A percentile compares a stretch with the other conserved stretches of the same genome.
Conservation (phyloP, 2,329 filamentous ascomycete genomes). For the Talaromyces sp. region DNA sequence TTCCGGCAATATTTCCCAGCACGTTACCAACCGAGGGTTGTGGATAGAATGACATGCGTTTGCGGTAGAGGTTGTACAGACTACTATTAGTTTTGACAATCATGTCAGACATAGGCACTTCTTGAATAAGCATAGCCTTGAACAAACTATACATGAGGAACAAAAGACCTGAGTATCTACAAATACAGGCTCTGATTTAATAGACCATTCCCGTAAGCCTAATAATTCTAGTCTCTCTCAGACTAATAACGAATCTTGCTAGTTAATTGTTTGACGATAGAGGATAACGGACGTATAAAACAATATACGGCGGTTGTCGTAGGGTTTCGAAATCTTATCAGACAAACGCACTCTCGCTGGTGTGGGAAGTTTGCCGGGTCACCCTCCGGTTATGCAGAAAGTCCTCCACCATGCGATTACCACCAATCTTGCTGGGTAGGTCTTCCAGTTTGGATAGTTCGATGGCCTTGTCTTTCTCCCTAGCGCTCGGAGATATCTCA, state of each 20-base stretch:
- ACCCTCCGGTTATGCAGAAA: slow-evolving; percentile 34
- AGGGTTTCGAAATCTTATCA: slow-evolving; percentile 12
- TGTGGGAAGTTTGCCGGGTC: slow-evolving; percentile 19
- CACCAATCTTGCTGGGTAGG: slow-evolving; percentile 25
- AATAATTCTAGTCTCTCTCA: background rate
- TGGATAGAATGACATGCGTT: background rate
- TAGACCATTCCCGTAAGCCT: background rate
- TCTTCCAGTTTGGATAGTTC: slow-evolving; percentile 22
- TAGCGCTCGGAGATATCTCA: slow-evolving; percentile 14
- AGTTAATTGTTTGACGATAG: background rate
- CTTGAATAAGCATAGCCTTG: background rate
- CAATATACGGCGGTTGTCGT: background rate
- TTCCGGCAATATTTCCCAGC: background rate
- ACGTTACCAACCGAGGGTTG: background rate
- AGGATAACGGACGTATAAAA: background rate
- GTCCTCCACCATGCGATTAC: slow-evolving; percentile 35
- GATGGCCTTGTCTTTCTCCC: slow-evolving; percentile 12
- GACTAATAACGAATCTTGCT: background rate
- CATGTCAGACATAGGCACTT: background rate
- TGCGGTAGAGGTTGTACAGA: background rate
- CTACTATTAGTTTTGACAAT: background rate
- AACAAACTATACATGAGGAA: background rate
- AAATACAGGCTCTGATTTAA: background rate
- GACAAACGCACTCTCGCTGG: slow-evolving; percentile 24
- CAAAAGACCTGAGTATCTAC: background rate